These are phyloP conservation scores for Monosporascus ibericus DNA, from an alignment of 2,329 filamentous ascomycete species.

Conservation along the genomic window DNA sequence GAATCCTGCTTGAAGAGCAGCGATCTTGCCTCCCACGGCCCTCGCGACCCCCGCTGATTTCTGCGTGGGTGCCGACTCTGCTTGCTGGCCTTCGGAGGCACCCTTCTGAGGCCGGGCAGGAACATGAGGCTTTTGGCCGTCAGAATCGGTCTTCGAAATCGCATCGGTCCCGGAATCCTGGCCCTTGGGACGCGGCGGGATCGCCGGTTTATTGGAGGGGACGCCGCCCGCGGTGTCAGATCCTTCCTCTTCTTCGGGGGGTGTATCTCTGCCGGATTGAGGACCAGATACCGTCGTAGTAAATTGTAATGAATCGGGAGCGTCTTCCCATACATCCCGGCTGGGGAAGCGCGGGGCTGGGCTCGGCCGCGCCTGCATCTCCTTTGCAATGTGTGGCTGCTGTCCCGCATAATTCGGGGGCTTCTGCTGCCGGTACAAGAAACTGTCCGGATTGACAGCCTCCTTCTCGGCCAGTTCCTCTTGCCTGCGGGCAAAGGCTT, in stretches of 20 bases:
- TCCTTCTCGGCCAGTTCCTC: slow-evolving; percentile 60
- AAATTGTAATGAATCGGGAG: slow-evolving; percentile 73
- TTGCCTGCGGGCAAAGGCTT: slow-evolving; percentile 60
- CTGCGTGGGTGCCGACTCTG: slow-evolving; percentile 50
- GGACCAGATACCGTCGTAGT: slow-evolving; percentile 64
- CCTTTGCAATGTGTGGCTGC: slow-evolving; percentile 44
- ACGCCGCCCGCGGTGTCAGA: slow-evolving; percentile 28
- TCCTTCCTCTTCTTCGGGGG: slow-evolving; percentile 38
- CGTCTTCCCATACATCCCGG: slow-evolving; percentile 91
- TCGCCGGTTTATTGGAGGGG: slow-evolving; percentile 48
- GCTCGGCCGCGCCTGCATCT: slow-evolving; percentile 43
- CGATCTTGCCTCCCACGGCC: slow-evolving; percentile 79
- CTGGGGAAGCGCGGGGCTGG: slow-evolving; percentile 76
- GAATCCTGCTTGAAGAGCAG: slow-evolving; percentile 83
- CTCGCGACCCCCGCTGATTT: slow-evolving; percentile 80
- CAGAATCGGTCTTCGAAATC: slow-evolving; percentile 38
- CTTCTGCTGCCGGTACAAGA: slow-evolving; percentile 46
- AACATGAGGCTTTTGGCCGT: slow-evolving; percentile 52
- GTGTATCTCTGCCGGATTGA: slow-evolving; percentile 33
- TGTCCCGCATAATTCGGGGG: slow-evolving; percentile 40
- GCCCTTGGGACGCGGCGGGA: slow-evolving; percentile 48
- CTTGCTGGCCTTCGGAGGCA: slow-evolving; percentile 31
- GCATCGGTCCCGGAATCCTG: slow-evolving; percentile 25
- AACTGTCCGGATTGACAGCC: slow-evolving; percentile 39
- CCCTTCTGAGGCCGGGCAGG: slow-evolving; percentile 45